Base-by-base conservation (phyloP, 2,329 filamentous ascomycete genomes). In the Pseudopithomyces chartarum region DNA sequence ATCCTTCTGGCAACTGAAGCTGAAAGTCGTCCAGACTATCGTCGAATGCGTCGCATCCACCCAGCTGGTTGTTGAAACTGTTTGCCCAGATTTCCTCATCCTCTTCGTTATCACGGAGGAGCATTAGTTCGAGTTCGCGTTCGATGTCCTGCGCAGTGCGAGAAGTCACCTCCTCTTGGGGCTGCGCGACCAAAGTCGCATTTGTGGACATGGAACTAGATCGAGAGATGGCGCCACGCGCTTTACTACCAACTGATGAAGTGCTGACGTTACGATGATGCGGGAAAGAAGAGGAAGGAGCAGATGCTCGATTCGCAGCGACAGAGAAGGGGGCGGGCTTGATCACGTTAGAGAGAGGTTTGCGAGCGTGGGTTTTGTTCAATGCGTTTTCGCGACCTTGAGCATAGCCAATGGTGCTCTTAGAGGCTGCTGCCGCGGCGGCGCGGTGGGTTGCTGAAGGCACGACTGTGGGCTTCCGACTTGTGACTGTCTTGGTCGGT, bases 361-460 rank as follows among this genome's bases (percentile, higher is more conserved):
- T 73, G 49, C 74, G 73, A 22, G 68, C 52, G 39, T 67, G 59
- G 44, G 65, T 58, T 17, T 79, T 80, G 2, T 81, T 78, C 19
- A 81, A 81, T 2, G 82, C 32, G 32, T 36, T 78, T 11, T 79
- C 78, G 33, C 91, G 85, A 33, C 93, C 92, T 73, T 90, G 91
- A 54, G 85, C 90, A 72, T 96, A 97, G 15, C 93, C 93, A 40
- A 97, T 83, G 0, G 92, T 97, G 54, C 87, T 93, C 60, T 88
- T 86, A 1, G 92, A 96, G 6, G 87, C 87, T 6, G 85, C 85
- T 20, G 85, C 82, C 1, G 89, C 88, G 11, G 84, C 81, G 8
- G 82, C 82, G 61, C 86, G 84, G 45, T 87, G 85, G 64, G 85
- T 81, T 10, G 75, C 70, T n/a, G 81, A 81, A 0, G 81, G 76